Base-by-base conservation (phyloP, 495 filamentous ascomycete species). In the Aspergillus nanangensis region DNA sequence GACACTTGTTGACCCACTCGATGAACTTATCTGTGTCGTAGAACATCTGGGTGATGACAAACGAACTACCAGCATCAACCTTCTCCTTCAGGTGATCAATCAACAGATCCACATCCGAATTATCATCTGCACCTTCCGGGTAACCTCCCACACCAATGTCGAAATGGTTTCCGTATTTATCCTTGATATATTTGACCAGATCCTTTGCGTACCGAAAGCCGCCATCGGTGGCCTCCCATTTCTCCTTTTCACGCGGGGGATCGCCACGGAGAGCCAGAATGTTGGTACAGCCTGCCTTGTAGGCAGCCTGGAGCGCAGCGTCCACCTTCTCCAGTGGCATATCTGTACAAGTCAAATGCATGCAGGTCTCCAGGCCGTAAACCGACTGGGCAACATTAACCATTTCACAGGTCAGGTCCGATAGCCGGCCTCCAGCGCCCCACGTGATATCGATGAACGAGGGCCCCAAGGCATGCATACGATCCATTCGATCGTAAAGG, bases 21-120 rank as follows among this genome's bases (percentile, higher is more conserved):
- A 97, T 66, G 67, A 97, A 99, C 57, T 87, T 90, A 55, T 99
- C 92, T 20, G 82, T 90, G 62, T 97, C 91, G 69, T 99, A 99
- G 67, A 96, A 96, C 94, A 99, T 99, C 71, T 99, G 94, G 0
- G 94, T 97, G 41, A 99, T 84, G 38, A 99, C 82, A 65, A 96
- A 96, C 8, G 87, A 83, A 41, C 84, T 90, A 29, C 94, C 94
- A 38, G 88, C 88, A 69, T 99, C 94, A 38, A 97, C 83, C 69
- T 99, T 99, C 69, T 97, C 88, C 71, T 97, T 97, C 59, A 97
- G 67, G 62, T 97, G 94, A 47, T 95, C 86, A 45, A 97, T 80
- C 60, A 97, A 76, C 19, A 78, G 67, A 23, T 95, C 90, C 14
- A 83, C 81, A 57, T 96, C 88, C 37, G 84, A 74, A 54, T 94